These are phyloP conservation scores for Hondaea fermentalgiana DNA, from an alignment of 108 stramenopile species.

Conservation along the genomic window DNA sequence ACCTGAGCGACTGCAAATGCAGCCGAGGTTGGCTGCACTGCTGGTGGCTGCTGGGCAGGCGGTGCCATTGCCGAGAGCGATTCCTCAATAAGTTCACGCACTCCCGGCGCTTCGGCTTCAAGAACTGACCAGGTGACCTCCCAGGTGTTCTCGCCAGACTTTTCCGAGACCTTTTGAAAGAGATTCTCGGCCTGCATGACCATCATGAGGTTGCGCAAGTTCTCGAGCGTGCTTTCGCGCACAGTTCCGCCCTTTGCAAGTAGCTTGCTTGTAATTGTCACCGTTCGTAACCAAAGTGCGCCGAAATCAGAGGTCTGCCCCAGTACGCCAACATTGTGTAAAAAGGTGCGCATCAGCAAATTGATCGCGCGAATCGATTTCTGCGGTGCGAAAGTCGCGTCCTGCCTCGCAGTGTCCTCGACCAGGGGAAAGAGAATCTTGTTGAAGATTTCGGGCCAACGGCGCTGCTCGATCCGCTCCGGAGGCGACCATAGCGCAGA, in stretches of 20 bases:
- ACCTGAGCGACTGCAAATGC: too few relatives aligned
- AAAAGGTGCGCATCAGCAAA: neutral
- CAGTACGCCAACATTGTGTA: neutral
- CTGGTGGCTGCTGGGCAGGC: too few relatives aligned
- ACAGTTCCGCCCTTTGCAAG: neutral
- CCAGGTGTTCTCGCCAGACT: neutral
- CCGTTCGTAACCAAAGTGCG: neutral
- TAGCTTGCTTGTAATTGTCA: neutral
- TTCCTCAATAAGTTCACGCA: neutral
- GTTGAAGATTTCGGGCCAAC: neutral
- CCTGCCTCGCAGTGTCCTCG: neutral
- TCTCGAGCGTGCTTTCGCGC: neutral
- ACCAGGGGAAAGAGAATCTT: neutral
- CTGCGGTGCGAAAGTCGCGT: neutral
- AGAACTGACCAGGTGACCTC: neutral
- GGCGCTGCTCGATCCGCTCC: neutral
- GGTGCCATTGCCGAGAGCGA: neutral
- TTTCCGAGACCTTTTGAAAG: neutral
- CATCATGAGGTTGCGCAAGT: neutral
- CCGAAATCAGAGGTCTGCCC: neutral
- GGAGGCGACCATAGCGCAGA: neutral
- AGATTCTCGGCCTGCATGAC: constrained; percentile 2
- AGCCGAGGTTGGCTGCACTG: too few relatives aligned
- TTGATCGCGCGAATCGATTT: neutral
- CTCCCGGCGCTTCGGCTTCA: neutral